These are phyloP conservation scores for Microcyclospora pomicola DNA, from an alignment of 2,329 filamentous ascomycete species.

Conservation along the genomic window DNA sequence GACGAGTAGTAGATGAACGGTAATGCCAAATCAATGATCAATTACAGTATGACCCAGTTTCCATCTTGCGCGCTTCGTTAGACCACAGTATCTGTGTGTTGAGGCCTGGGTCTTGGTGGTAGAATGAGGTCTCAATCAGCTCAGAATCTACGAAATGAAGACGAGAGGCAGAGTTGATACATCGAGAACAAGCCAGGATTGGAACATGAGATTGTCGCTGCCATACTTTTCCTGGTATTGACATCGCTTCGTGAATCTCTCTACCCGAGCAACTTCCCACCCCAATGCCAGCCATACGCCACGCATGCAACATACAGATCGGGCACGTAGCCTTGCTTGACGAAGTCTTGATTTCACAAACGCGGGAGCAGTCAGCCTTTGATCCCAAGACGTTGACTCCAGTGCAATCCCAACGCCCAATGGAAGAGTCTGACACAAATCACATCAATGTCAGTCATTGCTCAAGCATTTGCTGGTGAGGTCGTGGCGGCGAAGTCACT, in stretches of 20 bases:
- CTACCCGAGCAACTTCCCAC: slow-evolving; percentile 5
- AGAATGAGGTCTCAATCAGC: no score
- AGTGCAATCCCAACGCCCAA: slow-evolving; percentile 45
- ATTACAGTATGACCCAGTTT: no score
- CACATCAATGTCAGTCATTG: neutral
- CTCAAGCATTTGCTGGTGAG: neutral
- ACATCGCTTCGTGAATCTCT: no score
- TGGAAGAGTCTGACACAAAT: slow-evolving; percentile 38
- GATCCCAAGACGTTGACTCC: slow-evolving; percentile 17
- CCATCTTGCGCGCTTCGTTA: no score
- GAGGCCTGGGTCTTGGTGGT: no score
- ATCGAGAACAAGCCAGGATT: no score
- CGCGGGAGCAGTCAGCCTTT: slow-evolving; percentile 13
- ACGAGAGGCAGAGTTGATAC: no score
- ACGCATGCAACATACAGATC: slow-evolving; percentile 21
- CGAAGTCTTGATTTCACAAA: slow-evolving; percentile 12
- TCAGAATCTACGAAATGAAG: no score
- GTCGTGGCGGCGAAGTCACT: slow-evolving; percentile 3
- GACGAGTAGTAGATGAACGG: slow-evolving; percentile 50
- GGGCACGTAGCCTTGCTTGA: slow-evolving; percentile 16
- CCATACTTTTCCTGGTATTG: no score
- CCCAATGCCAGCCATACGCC: slow-evolving; percentile 19
- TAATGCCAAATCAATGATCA: no score
- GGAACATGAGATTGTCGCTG: no score
- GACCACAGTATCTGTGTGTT: no score